Evolutionary conservation across 176 grass and related monocot genomes (phyloP), one percentile per base, ranked within the genome.

Genomic region (Elymus sibiricus): DNA sequence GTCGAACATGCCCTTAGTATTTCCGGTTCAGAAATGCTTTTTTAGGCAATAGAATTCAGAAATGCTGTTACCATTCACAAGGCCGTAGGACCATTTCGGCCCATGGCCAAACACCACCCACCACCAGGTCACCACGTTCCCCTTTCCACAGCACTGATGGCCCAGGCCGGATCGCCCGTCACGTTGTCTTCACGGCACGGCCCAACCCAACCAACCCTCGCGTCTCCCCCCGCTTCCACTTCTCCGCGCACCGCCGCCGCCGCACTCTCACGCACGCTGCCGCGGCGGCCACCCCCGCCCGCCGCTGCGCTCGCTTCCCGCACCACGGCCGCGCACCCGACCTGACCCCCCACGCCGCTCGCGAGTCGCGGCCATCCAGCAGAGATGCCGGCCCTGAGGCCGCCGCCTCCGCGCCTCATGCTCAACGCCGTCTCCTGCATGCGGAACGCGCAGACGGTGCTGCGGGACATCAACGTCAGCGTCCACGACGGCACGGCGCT

Each of bases 361-460:
- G 44, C 29, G 66, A 21, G 24, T 4, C 8, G 9, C n/a, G n/a
- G n/a, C 51, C 65, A 4, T 10, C 81, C 67, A 5, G 34, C 17
- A 39, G 35, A 73, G 22, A 99, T 99, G 97, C 85, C 92, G 15
- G 89, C 78, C 13, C 5, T 94, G 19, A 76, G 28, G 24, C 90
- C 94, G 4, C 94, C 92, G 38, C 82, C 77, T 9, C 92, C 97
- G 62, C 97, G 94, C 8, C 90, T 99, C 31, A 85, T 94, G 37
- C 74, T 99, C 22, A 88, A 94, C 85, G 91, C 89, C 67, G 97
- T 97, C 10, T 94, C 92, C 14, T 97, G 97, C 87, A 97, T 99
- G 94, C 90, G 97, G 65, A 99, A 99, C 77, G 94, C 94, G 19
- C 94, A 96, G 84, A 89, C 82, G 7, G 88, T 99, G 43, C 92